A percentile compares a stretch with the other conserved stretches of the same genome.
Conservation (phyloP, 2,329 filamentous ascomycete genomes). For the Epichloe sp. region DNA sequence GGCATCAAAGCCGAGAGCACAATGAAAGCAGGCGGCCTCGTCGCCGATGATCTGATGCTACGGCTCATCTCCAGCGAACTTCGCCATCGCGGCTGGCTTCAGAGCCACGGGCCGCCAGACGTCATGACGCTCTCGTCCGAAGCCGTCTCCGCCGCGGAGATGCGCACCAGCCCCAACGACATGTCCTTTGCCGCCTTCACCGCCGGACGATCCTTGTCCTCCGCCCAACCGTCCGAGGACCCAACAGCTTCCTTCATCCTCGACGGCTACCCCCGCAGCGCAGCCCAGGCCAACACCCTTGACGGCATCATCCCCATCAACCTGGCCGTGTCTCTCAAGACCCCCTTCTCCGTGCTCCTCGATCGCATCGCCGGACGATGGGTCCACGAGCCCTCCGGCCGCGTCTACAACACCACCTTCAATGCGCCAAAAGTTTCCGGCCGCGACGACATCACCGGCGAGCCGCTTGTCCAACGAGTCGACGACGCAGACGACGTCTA, state of each 20-base stretch:
- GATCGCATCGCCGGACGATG: constrained; percentile 83
- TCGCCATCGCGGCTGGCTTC: constrained; percentile 72
- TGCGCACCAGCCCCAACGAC: constrained; percentile 16
- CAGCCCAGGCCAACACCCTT: constrained; percentile 62
- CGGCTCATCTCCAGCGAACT: constrained; percentile 87
- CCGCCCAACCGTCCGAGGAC: constrained; percentile 44
- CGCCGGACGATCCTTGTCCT: constrained; percentile 10
- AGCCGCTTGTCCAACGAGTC: constrained; percentile 64
- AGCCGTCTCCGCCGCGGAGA: constrained; percentile 23
- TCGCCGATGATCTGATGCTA: constrained; percentile 82
- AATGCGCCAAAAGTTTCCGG: constrained; percentile 72
- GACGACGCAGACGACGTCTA: constrained; percentile 86
- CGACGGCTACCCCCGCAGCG: constrained; percentile 89
- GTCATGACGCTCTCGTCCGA: constrained; percentile 39
- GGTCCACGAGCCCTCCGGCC: constrained; percentile 83
- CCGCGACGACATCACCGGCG: constrained; percentile 81
- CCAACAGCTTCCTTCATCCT: constrained; percentile 83
- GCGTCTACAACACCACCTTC: constrained; percentile 92
- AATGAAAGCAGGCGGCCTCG: constrained; percentile 81
- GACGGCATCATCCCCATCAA: constrained; percentile 87
- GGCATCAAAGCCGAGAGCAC: constrained; percentile 82
- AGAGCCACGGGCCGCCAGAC: constrained; percentile 29
- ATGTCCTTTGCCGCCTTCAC: constrained; percentile 1
- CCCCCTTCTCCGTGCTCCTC: constrained; percentile 75
- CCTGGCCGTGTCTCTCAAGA: constrained; percentile 75